Conservation (phyloP, 768 basidiomycete genomes). For the Coprinopsis cinerea region DNA sequence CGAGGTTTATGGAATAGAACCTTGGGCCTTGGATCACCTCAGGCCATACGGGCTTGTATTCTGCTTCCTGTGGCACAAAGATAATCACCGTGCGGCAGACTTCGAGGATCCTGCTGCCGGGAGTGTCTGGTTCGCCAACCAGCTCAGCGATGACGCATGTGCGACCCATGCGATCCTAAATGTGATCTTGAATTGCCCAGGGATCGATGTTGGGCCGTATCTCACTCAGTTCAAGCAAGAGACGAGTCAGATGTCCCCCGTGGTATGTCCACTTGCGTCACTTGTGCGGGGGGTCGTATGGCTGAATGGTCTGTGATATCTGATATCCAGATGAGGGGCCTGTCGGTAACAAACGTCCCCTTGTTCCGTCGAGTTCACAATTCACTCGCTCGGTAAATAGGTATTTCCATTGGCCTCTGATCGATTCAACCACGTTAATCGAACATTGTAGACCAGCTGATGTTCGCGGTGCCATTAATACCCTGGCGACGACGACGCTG, state of each 20-base stretch:
- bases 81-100: slow-evolving; percentile 37
- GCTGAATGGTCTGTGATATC: not conserved
- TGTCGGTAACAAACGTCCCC: slow-evolving; percentile 53
- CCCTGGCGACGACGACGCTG: slow-evolving; percentile 39
- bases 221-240: slow-evolving; percentile 41
- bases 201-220: slow-evolving; percentile 41
- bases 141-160: slow-evolving; percentile 61
- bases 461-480: slow-evolving; percentile 45
- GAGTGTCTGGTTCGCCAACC: slow-evolving; percentile 63
- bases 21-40: slow-evolving; percentile 57
- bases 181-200: slow-evolving; percentile 50
- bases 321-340: slow-evolving; percentile 49
- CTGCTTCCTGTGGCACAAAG: slow-evolving; percentile 55
- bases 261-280: slow-evolving; percentile 33
- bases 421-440: slow-evolving; percentile 1
- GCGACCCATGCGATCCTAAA: slow-evolving; percentile 59
- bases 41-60: slow-evolving; percentile 55
- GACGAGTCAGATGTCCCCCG: slow-evolving; percentile 50
- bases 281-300: slow-evolving; percentile 1
- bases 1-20: slow-evolving; percentile 59
- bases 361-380: slow-evolving; percentile 53
- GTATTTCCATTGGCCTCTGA: not conserved
- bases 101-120: slow-evolving; percentile 51
- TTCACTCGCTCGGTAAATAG: slow-evolving; percentile 48
- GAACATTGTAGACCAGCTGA: slow-evolving; percentile 43